Conservation (phyloP, 129 eudicot genomes). For the Flaveria brownii region DNA sequence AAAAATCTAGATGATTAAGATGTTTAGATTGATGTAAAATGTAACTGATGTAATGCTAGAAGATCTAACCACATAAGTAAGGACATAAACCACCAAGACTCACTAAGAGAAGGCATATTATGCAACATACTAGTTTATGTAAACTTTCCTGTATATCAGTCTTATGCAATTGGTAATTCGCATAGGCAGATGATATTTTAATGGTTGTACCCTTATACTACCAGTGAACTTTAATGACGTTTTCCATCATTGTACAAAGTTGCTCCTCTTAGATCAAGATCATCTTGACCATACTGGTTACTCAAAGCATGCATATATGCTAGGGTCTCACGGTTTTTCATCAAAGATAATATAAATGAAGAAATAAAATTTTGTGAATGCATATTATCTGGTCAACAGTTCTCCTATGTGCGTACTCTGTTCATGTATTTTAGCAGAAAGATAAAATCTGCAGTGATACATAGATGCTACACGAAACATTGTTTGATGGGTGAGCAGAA, state of each 20-base stretch:
- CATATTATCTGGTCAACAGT: neutral
- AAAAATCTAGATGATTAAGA: neutral
- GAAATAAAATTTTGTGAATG: neutral
- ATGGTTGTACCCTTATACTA: neutral
- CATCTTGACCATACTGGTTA: neutral
- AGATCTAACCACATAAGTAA: slow-evolving; percentile 11
- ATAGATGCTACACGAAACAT: neutral
- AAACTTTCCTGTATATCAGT: slow-evolving; percentile 1
- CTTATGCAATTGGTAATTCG: neutral
- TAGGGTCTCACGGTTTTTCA: neutral
- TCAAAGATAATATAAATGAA: neutral
- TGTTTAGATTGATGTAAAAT: neutral
- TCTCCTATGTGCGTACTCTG: neutral
- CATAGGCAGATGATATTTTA: neutral
- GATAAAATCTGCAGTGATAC: slow-evolving; percentile 1
- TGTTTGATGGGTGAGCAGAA: neutral
- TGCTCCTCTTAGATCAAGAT: neutral
- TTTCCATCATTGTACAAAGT: slow-evolving; percentile 6
- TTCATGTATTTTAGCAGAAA: slow-evolving; percentile 8
- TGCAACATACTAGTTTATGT: slow-evolving; percentile 20
- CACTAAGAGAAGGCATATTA: neutral
- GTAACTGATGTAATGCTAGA: slow-evolving; percentile 3
- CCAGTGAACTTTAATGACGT: slow-evolving; percentile 5
- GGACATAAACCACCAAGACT: slow-evolving; percentile 14
- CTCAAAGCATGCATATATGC: slow-evolving; percentile 1